Evolutionary conservation across 495 filamentous ascomycete genomes (phyloP).

Genomic region (Chlorociboria aeruginascens): DNA sequence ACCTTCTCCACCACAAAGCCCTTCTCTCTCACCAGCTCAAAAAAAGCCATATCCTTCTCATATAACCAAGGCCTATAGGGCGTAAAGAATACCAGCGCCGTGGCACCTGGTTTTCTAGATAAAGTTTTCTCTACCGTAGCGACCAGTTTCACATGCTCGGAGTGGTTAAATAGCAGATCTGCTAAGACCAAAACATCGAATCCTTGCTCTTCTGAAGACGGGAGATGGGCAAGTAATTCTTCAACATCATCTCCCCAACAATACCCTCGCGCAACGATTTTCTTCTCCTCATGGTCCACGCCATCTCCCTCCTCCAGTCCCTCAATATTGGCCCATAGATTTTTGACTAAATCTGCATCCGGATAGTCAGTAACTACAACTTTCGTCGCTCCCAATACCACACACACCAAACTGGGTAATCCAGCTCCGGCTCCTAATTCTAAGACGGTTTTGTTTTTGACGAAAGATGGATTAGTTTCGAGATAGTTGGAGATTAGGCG

Average conservation of each 20-base stretch:
- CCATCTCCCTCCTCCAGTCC: conserved; percentile 1
- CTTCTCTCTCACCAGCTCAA: conserved; percentile 52
- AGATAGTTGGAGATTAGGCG: conserved; percentile 65
- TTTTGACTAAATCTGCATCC: conserved; percentile 65
- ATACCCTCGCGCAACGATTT: conserved; percentile 48
- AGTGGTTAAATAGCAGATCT: conserved; percentile 82
- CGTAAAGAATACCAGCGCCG: conserved; percentile 82
- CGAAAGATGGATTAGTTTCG: conserved; percentile 47
- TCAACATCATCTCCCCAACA: conserved; percentile 60
- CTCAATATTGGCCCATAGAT: conserved; percentile 59
- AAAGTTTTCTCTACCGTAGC: conserved; percentile 54
- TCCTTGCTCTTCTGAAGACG: conserved; percentile 16
- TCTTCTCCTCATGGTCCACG: conserved; percentile 6
- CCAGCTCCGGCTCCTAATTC: conserved; percentile 89
- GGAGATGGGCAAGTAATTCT: conserved; percentile 38
- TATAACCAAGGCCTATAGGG: conserved; percentile 85
- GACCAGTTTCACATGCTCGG: conserved; percentile 67
- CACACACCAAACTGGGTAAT: conserved; percentile 68
- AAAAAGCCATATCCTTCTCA: conserved; percentile 75
- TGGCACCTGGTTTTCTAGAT: conserved; percentile 36
- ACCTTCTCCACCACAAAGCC: conserved; percentile 69
- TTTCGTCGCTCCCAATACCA: conserved; percentile 50
- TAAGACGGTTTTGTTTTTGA: conserved; percentile 53
- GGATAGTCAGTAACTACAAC: conserved; percentile 86
- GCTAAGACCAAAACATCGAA: conserved; percentile 81